Conservation (phyloP, 257 asterid species). For the Salvia splendens region DNA sequence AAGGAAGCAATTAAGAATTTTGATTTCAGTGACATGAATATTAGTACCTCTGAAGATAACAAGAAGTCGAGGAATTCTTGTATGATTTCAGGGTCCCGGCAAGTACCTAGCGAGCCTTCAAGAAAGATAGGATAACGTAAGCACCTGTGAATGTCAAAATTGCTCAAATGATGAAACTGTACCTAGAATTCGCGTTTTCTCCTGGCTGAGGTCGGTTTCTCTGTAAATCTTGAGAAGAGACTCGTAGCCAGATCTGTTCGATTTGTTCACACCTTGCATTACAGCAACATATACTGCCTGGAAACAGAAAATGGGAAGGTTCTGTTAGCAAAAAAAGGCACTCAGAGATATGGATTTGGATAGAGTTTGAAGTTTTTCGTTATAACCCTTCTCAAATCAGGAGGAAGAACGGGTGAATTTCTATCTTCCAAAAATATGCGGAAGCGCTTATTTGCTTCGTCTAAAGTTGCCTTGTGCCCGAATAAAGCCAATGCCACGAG, state of each 20-base stretch:
- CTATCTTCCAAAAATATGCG: constrained; percentile 66
- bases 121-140: constrained; percentile 32
- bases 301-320: constrained; percentile 30
- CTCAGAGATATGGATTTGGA: constrained; percentile 18
- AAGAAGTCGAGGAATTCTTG: constrained; percentile 72
- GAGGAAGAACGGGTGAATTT: constrained; percentile 71
- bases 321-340: constrained; percentile 24
- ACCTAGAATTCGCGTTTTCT: constrained; percentile 88
- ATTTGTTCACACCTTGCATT: constrained; percentile 57
- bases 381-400: constrained; percentile 90
- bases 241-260: constrained; percentile 74
- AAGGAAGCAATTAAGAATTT: background rate
- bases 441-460: constrained; percentile 83
- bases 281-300: constrained; percentile 92
- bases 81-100: constrained; percentile 73
- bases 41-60: constrained; percentile 70
- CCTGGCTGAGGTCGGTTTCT: constrained; percentile 97
- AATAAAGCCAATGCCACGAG: constrained; percentile 66
- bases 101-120: constrained; percentile 68
- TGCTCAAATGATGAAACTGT: constrained; percentile 21
- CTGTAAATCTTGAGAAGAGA: constrained; percentile 75
- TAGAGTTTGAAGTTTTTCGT: constrained; percentile 18
- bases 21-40: background rate
- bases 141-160: constrained; percentile 20
- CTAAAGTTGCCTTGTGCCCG: constrained; percentile 67